phyloP scores from a whole-genome alignment of 2,329 filamentous ascomycete species.

The Fusarium sulawesiense region DNA sequence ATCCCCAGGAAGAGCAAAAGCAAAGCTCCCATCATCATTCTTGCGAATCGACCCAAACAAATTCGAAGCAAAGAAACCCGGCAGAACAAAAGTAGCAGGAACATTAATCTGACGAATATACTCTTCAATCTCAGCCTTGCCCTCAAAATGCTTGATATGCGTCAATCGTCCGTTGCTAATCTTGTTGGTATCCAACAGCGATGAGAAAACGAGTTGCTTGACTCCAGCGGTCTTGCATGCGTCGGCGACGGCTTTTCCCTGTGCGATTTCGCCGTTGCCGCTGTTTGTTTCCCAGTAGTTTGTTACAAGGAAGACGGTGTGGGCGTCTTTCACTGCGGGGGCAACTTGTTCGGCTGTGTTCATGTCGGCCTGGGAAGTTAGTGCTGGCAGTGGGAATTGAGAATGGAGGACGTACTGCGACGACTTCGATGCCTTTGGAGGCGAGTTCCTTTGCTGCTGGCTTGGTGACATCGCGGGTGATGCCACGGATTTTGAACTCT shows the following conservation, averaged over 20 bases:
- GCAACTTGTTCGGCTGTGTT: constrained; percentile 50
- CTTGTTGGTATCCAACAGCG: constrained; percentile 55
- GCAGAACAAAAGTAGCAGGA: constrained; percentile 62
- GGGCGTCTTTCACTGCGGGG: constrained; percentile 55
- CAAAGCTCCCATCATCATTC: constrained; percentile 47
- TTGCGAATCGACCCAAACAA: constrained; percentile 46
- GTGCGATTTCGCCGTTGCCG: constrained; percentile 53
- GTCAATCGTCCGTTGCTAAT: constrained; percentile 52
- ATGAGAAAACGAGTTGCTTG: constrained; percentile 60
- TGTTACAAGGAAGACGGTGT: constrained; percentile 58
- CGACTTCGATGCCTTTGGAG: constrained; percentile 57
- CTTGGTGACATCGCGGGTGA: constrained; percentile 60
- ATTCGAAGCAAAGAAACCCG: constrained; percentile 68
- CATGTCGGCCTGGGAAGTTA: constrained; percentile 54
- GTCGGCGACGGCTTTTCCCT: constrained; percentile 60
- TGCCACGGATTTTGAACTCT: constrained; percentile 58
- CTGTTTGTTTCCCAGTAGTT: constrained; percentile 53
- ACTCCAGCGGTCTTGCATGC: constrained; percentile 57
- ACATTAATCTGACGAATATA: constrained; percentile 65
- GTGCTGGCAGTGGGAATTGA: neutral
- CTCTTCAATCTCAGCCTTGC: constrained; percentile 66
- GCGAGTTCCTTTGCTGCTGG: constrained; percentile 53
- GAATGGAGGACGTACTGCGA: constrained; percentile 46
- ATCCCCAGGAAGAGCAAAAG: constrained; percentile 46
- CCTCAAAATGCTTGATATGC: constrained; percentile 64